These are phyloP conservation scores for Taphrina deformans DNA, from an alignment of 1,139 yeast genomes.

Conservation along the genomic window DNA sequence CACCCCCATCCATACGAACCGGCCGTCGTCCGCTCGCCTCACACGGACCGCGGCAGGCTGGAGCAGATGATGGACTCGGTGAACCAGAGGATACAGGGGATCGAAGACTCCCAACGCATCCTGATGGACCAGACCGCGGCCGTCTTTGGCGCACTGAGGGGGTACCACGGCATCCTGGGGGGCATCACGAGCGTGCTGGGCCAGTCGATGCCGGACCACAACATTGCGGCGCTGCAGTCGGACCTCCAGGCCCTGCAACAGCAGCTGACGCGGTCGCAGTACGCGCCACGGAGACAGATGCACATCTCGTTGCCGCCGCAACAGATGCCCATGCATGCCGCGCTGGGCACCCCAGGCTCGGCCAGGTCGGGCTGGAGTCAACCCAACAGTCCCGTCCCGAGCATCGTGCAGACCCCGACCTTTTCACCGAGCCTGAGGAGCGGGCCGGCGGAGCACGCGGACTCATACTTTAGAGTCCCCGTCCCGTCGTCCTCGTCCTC, in stretches of 20 bases:
- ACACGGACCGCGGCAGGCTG: background rate
- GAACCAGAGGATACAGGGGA: constrained; percentile 10
- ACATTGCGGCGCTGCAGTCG: constrained; percentile 11
- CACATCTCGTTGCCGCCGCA: constrained; percentile 9
- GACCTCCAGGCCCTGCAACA: constrained; percentile 14
- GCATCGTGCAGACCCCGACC: background rate
- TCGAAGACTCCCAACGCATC: constrained; percentile 27
- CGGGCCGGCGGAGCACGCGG: background rate
- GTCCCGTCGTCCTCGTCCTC: background rate
- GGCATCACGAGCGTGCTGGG: constrained; percentile 19
- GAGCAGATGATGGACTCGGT: background rate
- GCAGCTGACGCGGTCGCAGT: constrained; percentile 26
- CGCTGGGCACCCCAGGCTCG: background rate
- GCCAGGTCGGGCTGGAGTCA: constrained; percentile 15
- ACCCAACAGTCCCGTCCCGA: constrained; percentile 8
- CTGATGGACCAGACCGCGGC: constrained; percentile 28
- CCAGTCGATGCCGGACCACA: constrained; percentile 5
- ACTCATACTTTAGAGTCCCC: background rate
- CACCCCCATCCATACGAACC: constrained; percentile 14
- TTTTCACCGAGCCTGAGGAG: background rate
- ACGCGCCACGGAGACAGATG: constrained; percentile 12
- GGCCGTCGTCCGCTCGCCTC: background rate
- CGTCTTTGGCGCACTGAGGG: constrained; percentile 16
- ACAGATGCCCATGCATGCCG: background rate
- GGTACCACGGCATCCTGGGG: constrained; percentile 17